Evolutionary conservation across 805 yeast species (phyloP).

Genomic region (Lipomyces yamanashiensis): DNA sequence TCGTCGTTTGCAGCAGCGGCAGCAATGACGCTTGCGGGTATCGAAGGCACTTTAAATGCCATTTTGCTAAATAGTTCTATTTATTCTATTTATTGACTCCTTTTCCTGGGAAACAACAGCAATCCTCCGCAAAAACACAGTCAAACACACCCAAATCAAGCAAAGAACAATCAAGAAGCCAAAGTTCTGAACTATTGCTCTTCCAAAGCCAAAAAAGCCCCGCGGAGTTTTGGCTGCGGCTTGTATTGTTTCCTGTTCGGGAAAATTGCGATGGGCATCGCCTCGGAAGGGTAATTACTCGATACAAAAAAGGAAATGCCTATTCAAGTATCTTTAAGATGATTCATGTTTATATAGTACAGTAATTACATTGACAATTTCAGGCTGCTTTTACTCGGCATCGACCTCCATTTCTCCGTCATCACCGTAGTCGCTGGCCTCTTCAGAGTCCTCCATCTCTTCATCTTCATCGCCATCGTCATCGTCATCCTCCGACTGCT

Average conservation of each 20-base stretch:
- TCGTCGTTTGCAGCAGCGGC: slow-evolving; percentile 15
- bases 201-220: neutral
- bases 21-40: neutral
- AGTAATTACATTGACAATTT: neutral
- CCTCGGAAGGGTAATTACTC: neutral
- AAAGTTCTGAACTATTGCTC: too few species aligned
- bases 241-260: neutral
- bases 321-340: too few species aligned
- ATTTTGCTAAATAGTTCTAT: neutral
- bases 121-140: neutral
- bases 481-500: slow-evolving; percentile 8
- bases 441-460: slow-evolving; percentile 6
- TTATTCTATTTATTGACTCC: too few species aligned
- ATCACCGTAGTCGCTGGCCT: neutral
- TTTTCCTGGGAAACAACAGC: too few species aligned
- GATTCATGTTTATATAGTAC: neutral
- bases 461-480: neutral
- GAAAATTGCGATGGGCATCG: neutral
- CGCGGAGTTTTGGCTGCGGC: slow-evolving; percentile 17
- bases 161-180: too few species aligned
- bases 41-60: neutral
- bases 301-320: neutral
- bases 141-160: too few species aligned
- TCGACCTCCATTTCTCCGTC: slow-evolving; percentile 11
- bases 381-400: neutral